A percentile compares a stretch with the other conserved stretches of the same genome.
Evolutionary conservation across 192 early-diverging fungal species (phyloP).

Genomic region (Phycomyces blakesleeanus): DNA sequence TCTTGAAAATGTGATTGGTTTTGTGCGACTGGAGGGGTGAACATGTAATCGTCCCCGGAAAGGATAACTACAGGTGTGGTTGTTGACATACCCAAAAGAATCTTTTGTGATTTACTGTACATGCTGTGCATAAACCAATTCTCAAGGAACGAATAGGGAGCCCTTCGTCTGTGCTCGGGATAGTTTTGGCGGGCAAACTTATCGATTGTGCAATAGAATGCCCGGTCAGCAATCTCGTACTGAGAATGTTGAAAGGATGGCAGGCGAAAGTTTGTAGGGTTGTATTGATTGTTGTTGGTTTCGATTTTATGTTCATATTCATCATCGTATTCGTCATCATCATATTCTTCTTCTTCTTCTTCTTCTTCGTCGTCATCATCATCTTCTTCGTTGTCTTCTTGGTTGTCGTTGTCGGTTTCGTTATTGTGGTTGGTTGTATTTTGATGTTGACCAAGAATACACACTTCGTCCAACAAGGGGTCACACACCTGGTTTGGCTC

Average conservation of each 20-base stretch:
- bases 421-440: constrained; percentile 6
- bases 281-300: too few species aligned
- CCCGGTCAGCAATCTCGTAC: constrained; percentile 24
- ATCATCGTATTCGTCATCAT: too few species aligned
- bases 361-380: too few species aligned
- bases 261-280: neutral
- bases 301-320: too few species aligned
- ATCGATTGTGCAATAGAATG: constrained; percentile 27
- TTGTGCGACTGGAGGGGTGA: constrained; percentile 22
- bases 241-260: constrained; percentile 2
- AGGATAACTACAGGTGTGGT: constrained; percentile 21
- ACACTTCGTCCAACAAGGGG: constrained; percentile 8
- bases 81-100: constrained; percentile 17
- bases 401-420: constrained; percentile 1
- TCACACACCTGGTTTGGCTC: too few species aligned
- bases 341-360: too few species aligned
- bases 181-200: constrained; percentile 23
- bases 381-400: neutral
- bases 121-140: constrained; percentile 32
- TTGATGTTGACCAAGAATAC: constrained; percentile 21
- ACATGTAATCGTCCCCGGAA: constrained; percentile 34
- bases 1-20: neutral
- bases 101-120: constrained; percentile 37
- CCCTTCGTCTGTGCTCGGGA: constrained; percentile 7
- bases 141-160: constrained; percentile 28